phyloP scores from a whole-genome alignment of 768 basidiomycete species.

The Leccinum arenicola region DNA sequence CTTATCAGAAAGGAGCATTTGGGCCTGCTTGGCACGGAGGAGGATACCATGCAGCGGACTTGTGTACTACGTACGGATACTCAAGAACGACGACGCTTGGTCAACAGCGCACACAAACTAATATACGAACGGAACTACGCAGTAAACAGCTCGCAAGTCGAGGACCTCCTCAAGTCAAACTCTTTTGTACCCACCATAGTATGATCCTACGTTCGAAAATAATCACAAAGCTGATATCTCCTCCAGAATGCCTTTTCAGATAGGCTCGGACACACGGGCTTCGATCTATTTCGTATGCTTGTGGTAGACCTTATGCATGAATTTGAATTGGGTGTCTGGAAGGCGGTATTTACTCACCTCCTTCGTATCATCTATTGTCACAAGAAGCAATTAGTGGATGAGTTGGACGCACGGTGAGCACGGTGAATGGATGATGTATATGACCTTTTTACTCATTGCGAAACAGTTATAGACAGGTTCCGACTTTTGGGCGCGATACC shows the following conservation, averaged over 20 bases:
- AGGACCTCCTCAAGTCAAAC: background rate
- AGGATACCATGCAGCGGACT: background rate
- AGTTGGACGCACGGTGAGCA: background rate
- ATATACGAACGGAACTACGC: background rate
- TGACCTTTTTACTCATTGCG: background rate
- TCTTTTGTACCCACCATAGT: background rate
- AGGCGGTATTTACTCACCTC: background rate
- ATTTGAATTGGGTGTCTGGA: too few relatives aligned
- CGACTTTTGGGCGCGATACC: too few relatives aligned
- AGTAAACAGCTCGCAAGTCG: background rate
- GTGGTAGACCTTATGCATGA: background rate
- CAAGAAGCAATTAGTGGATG: background rate
- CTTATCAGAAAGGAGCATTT: background rate
- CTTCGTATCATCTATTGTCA: background rate
- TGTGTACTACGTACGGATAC: background rate
- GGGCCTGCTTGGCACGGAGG: background rate
- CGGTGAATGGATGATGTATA: background rate
- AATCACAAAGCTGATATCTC: background rate
- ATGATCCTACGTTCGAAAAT: background rate
- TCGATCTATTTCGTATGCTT: background rate
- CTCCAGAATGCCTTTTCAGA: background rate
- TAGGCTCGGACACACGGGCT: background rate
- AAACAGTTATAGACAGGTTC: background rate
- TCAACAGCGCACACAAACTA: background rate
- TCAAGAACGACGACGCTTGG: background rate